A percentile compares a stretch with the other conserved stretches of the same genome.
Evolutionary conservation across 1,139 yeast species (phyloP).

Genomic region (Nadsonia commutata): DNA sequence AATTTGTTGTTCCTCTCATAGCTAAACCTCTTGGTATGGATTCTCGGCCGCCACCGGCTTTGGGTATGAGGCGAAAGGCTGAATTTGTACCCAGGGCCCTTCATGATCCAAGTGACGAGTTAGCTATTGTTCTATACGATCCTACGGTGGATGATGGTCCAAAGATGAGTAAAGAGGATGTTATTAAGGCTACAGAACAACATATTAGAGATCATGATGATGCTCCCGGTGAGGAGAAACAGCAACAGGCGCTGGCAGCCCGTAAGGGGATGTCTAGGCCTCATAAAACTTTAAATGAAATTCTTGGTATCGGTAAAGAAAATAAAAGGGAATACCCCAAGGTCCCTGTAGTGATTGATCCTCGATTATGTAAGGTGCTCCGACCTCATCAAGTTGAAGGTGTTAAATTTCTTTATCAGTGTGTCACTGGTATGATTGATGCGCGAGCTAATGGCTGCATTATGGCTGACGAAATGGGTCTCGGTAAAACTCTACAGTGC

Average conservation of each 20-base stretch:
- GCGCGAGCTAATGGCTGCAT: conserved; percentile 88
- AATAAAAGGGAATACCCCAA: conserved; percentile 45
- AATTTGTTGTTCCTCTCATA: conserved; percentile 27
- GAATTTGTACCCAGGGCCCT: conserved; percentile 73
- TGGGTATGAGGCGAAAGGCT: conserved; percentile 64
- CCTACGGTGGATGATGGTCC: conserved; percentile 62
- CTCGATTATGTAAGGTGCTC: conserved; percentile 63
- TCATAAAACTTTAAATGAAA: conserved; percentile 65
- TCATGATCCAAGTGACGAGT: conserved; percentile 86
- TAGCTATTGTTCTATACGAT: conserved; percentile 88
- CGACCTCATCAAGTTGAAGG: conserved; percentile 98
- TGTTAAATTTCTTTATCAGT: conserved; percentile 74
- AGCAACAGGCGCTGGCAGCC: conserved; percentile 50
- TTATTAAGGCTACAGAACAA: conserved; percentile 16
- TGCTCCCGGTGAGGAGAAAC: conserved; percentile 1
- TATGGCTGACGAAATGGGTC: conserved; percentile 99
- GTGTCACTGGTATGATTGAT: conserved; percentile 81
- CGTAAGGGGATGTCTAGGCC: conserved; percentile 53
- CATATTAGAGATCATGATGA: conserved; percentile 2
- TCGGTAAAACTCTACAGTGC: conserved; percentile 93
- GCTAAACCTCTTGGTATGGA: conserved; percentile 16
- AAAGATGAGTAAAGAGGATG: conserved; percentile 13
- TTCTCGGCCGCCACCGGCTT: conserved; percentile 50
- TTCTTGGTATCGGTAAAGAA: conserved; percentile 56
- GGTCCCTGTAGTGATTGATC: conserved; percentile 95